Base-by-base conservation (phyloP, 768 basidiomycete genomes). In the Gelatoporia subvermispora region DNA sequence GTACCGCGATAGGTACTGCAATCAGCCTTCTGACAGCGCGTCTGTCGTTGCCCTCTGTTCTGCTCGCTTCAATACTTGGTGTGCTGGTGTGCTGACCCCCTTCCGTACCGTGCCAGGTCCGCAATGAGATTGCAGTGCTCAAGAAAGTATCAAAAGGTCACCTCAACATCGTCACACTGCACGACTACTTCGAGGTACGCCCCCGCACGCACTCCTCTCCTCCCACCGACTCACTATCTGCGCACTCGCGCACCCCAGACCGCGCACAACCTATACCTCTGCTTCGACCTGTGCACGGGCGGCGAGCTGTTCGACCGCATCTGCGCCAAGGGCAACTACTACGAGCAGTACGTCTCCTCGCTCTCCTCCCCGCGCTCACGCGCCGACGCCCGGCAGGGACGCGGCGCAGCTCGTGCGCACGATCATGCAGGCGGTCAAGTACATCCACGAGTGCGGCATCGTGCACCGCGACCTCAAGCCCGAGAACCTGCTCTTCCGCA, bases 221-320 rank as follows among this genome's bases (percentile, higher is more conserved):
- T 11, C 4, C 17, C 35, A 43, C 47, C 46, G n/a, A n/a, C n/a
- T n/a, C n/a, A n/a, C n/a, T n/a, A n/a, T n/a, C n/a, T n/a, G n/a
- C n/a, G n/a, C n/a, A n/a, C n/a, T n/a, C n/a, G n/a, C n/a, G n/a
- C 42, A 46, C 15, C 22, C 2, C 56, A 91, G 86, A 96, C 93
- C 23, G 71, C 90, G 8, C 88, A 94, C 68, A 96, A 95, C 60
- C 78, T 96, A 41, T 93, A 97, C 68, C 85, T 97, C 48, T 85
- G 85, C 57, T 96, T 96, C 68, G 95, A 98, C 68, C 81, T 97
- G 8, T 98, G 95, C 72, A 93, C 90, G 2, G 93, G 94, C 44
- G 94, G 95, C 38, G 95, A 99, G 68, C 82, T 99, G n/a, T 98
- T 99, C 60, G 95, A 99, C 67, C 81, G 95, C 43, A 98, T 99